Percentiles rank a stretch among this genome's conserved stretches.
Conservation (phyloP, 108 stramenopile genomes). For the Cyclotella sp. region DNA sequence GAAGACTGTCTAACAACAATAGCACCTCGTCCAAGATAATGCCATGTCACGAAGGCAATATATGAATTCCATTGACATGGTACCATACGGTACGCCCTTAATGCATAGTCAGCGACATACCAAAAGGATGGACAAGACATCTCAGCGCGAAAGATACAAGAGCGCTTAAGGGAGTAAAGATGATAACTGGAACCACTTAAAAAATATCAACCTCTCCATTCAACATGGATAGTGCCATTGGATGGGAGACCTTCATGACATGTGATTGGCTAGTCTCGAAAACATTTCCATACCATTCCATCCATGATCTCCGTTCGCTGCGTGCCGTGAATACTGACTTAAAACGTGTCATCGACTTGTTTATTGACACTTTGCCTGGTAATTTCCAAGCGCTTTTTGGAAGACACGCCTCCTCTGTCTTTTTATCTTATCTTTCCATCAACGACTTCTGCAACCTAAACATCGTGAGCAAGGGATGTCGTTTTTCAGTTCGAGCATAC, state of each 20-base stretch:
- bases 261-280: background rate
- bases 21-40: too few species aligned
- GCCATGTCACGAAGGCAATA: too few species aligned
- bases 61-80: too few species aligned
- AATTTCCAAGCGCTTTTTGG: background rate
- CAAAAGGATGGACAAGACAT: too few species aligned
- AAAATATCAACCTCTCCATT: too few species aligned
- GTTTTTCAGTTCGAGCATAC: background rate
- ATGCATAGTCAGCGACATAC: too few species aligned
- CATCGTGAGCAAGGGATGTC: background rate
- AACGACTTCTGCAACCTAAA: background rate
- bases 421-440: background rate
- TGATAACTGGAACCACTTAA: too few species aligned
- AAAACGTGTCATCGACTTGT: background rate
- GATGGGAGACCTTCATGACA: background rate
- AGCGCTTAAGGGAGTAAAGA: too few species aligned
- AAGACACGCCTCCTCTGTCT: background rate
- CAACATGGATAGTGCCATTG: too few species aligned
- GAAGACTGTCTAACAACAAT: too few species aligned
- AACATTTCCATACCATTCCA: background rate
- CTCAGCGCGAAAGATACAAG: too few species aligned
- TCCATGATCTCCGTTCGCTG: background rate
- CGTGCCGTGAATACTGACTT: background rate
- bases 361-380: background rate
- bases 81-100: too few species aligned